phyloP scores from a whole-genome alignment of 1,284 basidiomycete genomes.

The Pholiota adiposa region DNA sequence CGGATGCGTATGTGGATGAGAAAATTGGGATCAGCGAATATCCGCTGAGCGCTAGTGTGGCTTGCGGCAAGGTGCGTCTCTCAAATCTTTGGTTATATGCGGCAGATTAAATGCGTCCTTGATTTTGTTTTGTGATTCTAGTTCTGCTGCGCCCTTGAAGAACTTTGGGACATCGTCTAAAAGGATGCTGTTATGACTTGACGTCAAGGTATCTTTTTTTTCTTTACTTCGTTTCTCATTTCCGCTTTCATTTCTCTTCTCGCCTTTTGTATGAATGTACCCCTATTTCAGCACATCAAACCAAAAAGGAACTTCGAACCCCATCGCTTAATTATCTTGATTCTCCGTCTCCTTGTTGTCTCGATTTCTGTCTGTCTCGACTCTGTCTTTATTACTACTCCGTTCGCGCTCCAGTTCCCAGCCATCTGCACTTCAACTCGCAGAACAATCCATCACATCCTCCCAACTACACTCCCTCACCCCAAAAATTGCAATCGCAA shows the following conservation, averaged over 20 bases:
- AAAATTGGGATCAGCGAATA: constrained; percentile 98
- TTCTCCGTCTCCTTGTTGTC: too few relatives aligned
- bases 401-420: constrained; percentile 16
- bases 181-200: background rate
- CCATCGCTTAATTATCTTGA: background rate
- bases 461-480: background rate
- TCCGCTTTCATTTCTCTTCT: background rate
- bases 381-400: constrained; percentile 14
- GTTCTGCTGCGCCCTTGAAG: constrained; percentile 48
- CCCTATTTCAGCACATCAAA: constrained; percentile 3
- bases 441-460: constrained; percentile 26
- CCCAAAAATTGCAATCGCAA: constrained; percentile 4
- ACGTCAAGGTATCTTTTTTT: background rate
- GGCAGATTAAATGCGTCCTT: background rate
- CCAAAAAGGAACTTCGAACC: background rate
- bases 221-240: background rate
- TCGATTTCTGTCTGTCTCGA: constrained; percentile 2
- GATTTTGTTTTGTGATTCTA: constrained; percentile 17
- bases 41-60: constrained; percentile 91
- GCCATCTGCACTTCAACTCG: constrained; percentile 45
- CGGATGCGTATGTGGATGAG: constrained; percentile 94
- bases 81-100: background rate
- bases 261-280: constrained; percentile 5
- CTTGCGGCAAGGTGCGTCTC: constrained; percentile 87
- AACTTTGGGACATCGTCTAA: constrained; percentile 48